These are phyloP conservation scores for Aspergillus quadricinctus DNA, from an alignment of 2,329 filamentous ascomycete genomes.

Conservation along the genomic window DNA sequence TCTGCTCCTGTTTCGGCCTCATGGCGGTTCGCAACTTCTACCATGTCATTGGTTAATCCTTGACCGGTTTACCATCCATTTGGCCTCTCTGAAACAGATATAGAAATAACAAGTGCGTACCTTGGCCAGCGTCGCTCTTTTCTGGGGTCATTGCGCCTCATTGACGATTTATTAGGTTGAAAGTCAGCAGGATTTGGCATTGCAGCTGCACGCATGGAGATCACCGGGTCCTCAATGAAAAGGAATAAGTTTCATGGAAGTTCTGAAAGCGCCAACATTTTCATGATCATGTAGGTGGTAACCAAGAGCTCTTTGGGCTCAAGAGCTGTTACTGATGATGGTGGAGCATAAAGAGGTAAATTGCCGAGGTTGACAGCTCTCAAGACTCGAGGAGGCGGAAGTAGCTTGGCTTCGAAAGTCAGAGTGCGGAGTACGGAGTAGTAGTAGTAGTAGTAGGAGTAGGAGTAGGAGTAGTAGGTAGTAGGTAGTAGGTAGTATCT, in stretches of 20 bases:
- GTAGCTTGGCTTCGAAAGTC: neutral
- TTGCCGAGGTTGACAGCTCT: neutral
- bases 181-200: slow-evolving; percentile 10
- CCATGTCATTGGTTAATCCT: slow-evolving; percentile 3
- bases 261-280: slow-evolving; percentile 2
- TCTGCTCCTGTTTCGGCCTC: slow-evolving; percentile 11
- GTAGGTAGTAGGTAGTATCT: too few relatives aligned
- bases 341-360: neutral
- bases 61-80: neutral
- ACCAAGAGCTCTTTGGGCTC: neutral
- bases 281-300: neutral
- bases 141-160: slow-evolving; percentile 29
- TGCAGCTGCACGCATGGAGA: slow-evolving; percentile 4
- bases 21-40: slow-evolving; percentile 15
- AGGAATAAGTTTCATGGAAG: slow-evolving; percentile 6
- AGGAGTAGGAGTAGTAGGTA: too few relatives aligned
- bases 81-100: neutral
- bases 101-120: slow-evolving; percentile 12
- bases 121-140: slow-evolving; percentile 20
- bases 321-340: neutral
- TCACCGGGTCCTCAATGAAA: neutral
- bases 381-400: neutral
- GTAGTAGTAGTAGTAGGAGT: too few relatives aligned
- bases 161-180: slow-evolving; percentile 10
- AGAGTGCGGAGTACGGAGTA: too few relatives aligned